Percentiles rank a stretch among this genome's conserved stretches.
Evolutionary conservation across 106 monocot species (phyloP).

Genomic region (Alisma plantagoaquatica): DNA sequence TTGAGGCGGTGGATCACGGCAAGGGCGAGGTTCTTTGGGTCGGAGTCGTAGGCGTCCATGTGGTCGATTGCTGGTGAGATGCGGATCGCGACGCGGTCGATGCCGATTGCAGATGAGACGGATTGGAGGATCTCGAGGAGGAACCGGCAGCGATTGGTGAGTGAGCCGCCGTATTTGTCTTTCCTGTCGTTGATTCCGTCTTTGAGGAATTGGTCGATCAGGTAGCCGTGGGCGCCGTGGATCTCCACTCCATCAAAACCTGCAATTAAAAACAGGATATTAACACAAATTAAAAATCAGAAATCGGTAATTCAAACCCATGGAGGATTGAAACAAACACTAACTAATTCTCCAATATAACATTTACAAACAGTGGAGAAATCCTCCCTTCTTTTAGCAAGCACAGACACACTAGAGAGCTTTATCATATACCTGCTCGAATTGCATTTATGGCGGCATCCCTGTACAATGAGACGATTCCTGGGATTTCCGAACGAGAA

Average conservation of each 20-base stretch:
- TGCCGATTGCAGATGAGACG: slow-evolving; percentile 41
- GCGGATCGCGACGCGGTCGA: slow-evolving; percentile 59
- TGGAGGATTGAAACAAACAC: not conserved
- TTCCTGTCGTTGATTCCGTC: slow-evolving; percentile 95
- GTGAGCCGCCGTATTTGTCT: slow-evolving; percentile 60
- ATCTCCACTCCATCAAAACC: slow-evolving; percentile 95
- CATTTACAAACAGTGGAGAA: not conserved
- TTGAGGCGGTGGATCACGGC: slow-evolving; percentile 55
- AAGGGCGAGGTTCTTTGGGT: slow-evolving; percentile 48
- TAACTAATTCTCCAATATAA: not conserved
- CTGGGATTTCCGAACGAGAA: slow-evolving; percentile 52
- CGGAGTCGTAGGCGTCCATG: slow-evolving; percentile 74
- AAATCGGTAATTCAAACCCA: not conserved
- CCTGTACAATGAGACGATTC: slow-evolving; percentile 55
- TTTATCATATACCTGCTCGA: slow-evolving; percentile 49
- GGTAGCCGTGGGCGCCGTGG: slow-evolving; percentile 93
- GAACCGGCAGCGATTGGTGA: slow-evolving; percentile 62
- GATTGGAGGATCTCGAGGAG: slow-evolving; percentile 43
- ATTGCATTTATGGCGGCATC: slow-evolving; percentile 84
- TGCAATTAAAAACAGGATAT: not conserved
- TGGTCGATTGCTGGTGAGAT: slow-evolving; percentile 94
- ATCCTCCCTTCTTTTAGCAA: not conserved
- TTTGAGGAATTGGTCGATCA: slow-evolving; percentile 94
- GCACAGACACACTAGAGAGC: not conserved
- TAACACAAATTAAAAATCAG: too few species aligned